Evolutionary conservation across 139 green algal species (phyloP).

Genomic region (Coccomyxa sp.): DNA sequence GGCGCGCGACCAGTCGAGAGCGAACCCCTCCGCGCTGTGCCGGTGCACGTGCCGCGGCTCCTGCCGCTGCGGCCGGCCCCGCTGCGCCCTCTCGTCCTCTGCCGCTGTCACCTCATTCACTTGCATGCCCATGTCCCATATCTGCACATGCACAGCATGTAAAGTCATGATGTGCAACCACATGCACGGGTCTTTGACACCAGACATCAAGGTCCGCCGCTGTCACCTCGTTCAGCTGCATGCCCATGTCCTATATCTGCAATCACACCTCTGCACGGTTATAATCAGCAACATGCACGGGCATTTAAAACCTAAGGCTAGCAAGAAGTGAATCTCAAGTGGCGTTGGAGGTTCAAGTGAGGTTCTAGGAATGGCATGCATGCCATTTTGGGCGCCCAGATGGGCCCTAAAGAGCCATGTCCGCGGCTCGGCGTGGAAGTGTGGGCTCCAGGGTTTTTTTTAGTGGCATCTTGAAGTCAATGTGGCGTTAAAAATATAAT

Average conservation of each 20-base stretch:
- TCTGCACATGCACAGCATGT: constrained; percentile 20
- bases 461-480: too few species aligned
- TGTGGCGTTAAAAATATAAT: too few species aligned
- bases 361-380: too few species aligned
- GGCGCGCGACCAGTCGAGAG: constrained; percentile 77
- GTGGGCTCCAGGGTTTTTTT: too few species aligned
- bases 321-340: too few species aligned
- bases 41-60: constrained; percentile 7
- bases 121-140: constrained; percentile 68
- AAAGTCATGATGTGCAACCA: neutral
- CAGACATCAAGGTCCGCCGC: neutral
- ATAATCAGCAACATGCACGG: too few species aligned
- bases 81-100: neutral
- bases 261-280: neutral
- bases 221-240: constrained; percentile 57
- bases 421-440: too few species aligned
- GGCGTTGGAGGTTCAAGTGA: too few species aligned
- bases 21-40: constrained; percentile 80
- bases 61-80: neutral
- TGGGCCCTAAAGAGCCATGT: too few species aligned
- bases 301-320: too few species aligned
- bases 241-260: constrained; percentile 66
- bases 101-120: constrained; percentile 48
- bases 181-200: too few species aligned
- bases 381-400: too few species aligned